Evolutionary conservation across 352 stramenopile species (phyloP).

Genomic region (Pilasporangium apinafurcum): DNA sequence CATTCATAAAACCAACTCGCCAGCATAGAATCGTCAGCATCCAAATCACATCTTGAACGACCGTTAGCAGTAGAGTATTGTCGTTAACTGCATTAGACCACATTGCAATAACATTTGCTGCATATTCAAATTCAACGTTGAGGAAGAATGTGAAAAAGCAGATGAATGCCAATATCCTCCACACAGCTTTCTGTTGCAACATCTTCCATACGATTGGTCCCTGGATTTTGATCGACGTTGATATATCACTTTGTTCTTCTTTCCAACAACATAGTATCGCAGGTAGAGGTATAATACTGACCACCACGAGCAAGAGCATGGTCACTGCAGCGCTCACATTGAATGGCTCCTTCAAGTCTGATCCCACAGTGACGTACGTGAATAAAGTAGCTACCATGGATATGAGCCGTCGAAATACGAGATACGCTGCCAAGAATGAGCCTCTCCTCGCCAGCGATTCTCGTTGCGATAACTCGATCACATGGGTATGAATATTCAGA

Average conservation of each 20-base stretch:
- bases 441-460: slow-evolving; percentile 26
- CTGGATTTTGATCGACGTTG: slow-evolving; percentile 17
- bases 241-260: background rate
- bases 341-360: slow-evolving; percentile 4
- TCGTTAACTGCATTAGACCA: slow-evolving; percentile 17
- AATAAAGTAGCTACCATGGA: slow-evolving; percentile 9
- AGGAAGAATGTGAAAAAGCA: slow-evolving; percentile 36
- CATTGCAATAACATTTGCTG: slow-evolving; percentile 6
- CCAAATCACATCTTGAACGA: slow-evolving; percentile 11
- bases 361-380: slow-evolving; percentile 1
- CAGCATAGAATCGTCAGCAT: slow-evolving; percentile 21
- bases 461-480: slow-evolving; percentile 35
- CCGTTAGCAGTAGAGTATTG: slow-evolving; percentile 13
- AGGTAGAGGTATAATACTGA: slow-evolving; percentile 19
- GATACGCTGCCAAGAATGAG: slow-evolving; percentile 25
- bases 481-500: slow-evolving; percentile 21
- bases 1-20: slow-evolving; percentile 36
- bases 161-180: slow-evolving; percentile 30
- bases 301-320: slow-evolving; percentile 18
- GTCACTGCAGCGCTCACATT: background rate
- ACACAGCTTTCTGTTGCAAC: slow-evolving; percentile 46
- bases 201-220: slow-evolving; percentile 30
- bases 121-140: slow-evolving; percentile 19
- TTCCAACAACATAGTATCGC: slow-evolving; percentile 26
- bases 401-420: slow-evolving; percentile 20